These are phyloP conservation scores for Leccinellum luteum DNA, from an alignment of 768 basidiomycete genomes.

Conservation along the genomic window DNA sequence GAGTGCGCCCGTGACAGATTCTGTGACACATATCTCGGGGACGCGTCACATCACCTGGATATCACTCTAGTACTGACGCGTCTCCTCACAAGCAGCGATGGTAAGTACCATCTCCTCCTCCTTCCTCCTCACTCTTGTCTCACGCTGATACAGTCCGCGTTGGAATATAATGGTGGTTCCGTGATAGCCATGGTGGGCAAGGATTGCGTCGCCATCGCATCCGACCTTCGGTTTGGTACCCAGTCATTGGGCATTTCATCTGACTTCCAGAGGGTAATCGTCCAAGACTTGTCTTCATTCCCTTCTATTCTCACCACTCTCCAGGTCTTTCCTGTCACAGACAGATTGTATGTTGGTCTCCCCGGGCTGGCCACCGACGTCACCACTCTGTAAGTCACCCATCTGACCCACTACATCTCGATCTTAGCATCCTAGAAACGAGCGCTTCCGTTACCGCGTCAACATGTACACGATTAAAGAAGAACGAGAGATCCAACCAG, in stretches of 20 bases:
- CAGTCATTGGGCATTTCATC: slow-evolving; percentile 82
- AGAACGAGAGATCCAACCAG: slow-evolving; percentile 93
- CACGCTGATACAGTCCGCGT: slow-evolving; percentile 61
- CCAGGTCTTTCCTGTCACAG: slow-evolving; percentile 92
- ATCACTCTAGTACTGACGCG: slow-evolving; percentile 25
- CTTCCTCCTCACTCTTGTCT: background rate
- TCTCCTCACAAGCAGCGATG: slow-evolving; percentile 19
- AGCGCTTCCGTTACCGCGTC: slow-evolving; percentile 88
- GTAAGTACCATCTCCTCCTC: slow-evolving; percentile 11
- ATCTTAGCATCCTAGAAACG: slow-evolving; percentile 52
- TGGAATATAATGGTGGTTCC: slow-evolving; percentile 96
- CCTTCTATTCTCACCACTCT: background rate
- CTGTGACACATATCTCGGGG: slow-evolving; percentile 2
- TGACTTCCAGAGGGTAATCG: slow-evolving; percentile 89
- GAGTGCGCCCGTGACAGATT: slow-evolving; percentile 8
- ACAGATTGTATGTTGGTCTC: slow-evolving; percentile 88
- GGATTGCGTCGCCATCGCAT: slow-evolving; percentile 97
- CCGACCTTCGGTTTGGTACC: slow-evolving; percentile 88
- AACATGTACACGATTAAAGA: slow-evolving; percentile 99
- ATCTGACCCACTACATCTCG: background rate
- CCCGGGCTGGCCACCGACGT: slow-evolving; percentile 94
- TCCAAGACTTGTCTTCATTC: slow-evolving; percentile 12
- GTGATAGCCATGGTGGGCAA: slow-evolving; percentile 99
- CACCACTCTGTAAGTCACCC: slow-evolving; percentile 68
- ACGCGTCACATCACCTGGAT: slow-evolving; percentile 21